Evolutionary conservation across 257 asterid species (phyloP), one percentile per base, ranked within the genome.

Genomic region (Fraxinus quadrangulata): DNA sequence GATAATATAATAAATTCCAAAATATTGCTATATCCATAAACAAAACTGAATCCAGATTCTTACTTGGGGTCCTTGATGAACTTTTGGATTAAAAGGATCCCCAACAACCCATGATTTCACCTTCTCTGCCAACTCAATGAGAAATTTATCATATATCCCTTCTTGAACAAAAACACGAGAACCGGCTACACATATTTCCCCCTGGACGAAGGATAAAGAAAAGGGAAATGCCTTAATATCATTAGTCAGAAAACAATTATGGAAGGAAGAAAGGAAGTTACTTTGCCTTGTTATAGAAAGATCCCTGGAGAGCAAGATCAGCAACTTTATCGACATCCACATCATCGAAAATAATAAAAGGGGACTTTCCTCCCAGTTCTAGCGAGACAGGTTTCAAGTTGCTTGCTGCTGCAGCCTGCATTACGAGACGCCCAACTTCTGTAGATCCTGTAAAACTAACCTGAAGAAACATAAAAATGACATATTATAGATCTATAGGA

Each of bases 301-400:
- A 51, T 30, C 83, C 96, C 23, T 24, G 71, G 16, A 89, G 90
- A 72, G 92, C 90, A 66, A 93, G 89, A 56, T 70, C 84, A 7
- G 89, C 83, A 11, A 89, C 81, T 77, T 83, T 87, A 40, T 93
- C 94, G 23, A 91, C 77, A 82, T 91, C 97, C 23, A 85, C 97
- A 71, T 93, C 98, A 17, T 90, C 93, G 26, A 86, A 93, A 14
- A 93, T 63, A 1, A 93, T 90, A 83, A 93, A 81, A 26, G 98
- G 97, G 24, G 92, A 90, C 81, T 93, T 91, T 71, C 97, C 97
- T 78, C 97, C 97, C 7, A 93, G 88, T 81, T 93, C 97, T 72
- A 90, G 81, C 3, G 92, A 81, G 24, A 91, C 94, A 13, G 91
- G 90, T 75, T 93, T 93, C 80, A 93, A 79, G 80, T 93, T 93